Percentiles rank a stretch among this genome's conserved stretches.
Evolutionary conservation across 208 protist species (phyloP).

Genomic region (Trypanosoma vivax): DNA sequence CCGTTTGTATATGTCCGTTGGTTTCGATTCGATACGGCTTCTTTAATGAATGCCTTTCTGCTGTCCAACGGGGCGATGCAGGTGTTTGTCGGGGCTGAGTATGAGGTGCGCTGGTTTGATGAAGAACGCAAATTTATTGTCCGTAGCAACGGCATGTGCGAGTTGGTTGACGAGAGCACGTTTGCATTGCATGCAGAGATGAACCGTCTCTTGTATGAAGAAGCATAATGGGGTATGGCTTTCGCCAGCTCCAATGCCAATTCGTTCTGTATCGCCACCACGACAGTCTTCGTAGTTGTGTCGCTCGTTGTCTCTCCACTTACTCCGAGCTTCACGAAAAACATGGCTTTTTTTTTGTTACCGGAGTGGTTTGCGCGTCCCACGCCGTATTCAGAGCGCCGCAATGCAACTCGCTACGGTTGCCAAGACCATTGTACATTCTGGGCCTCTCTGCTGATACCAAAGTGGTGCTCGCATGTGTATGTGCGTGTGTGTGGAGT

Average conservation of each 20-base stretch:
- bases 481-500: too few species aligned
- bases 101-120: conserved; percentile 84
- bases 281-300: too few species aligned
- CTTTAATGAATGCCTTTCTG: conserved; percentile 63
- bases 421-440: too few species aligned
- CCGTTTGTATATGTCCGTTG: conserved; percentile 83
- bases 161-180: conserved; percentile 65
- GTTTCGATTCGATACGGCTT: conserved; percentile 76
- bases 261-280: too few species aligned
- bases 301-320: not conserved
- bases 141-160: conserved; percentile 77
- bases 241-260: too few species aligned
- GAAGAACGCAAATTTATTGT: conserved; percentile 74
- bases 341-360: too few species aligned
- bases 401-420: too few species aligned
- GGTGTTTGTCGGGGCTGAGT: conserved; percentile 73
- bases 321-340: not conserved
- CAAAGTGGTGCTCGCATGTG: too few species aligned
- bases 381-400: too few species aligned
- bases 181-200: conserved; percentile 57
- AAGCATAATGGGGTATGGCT: conserved; percentile 19
- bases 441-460: too few species aligned
- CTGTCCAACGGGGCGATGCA: conserved; percentile 82
- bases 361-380: too few species aligned
- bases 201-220: conserved; percentile 62